Percentiles rank a stretch among this genome's conserved stretches.
phyloP scores from a whole-genome alignment of 148 eudicot genomes.

The Polygonum maritimum region DNA sequence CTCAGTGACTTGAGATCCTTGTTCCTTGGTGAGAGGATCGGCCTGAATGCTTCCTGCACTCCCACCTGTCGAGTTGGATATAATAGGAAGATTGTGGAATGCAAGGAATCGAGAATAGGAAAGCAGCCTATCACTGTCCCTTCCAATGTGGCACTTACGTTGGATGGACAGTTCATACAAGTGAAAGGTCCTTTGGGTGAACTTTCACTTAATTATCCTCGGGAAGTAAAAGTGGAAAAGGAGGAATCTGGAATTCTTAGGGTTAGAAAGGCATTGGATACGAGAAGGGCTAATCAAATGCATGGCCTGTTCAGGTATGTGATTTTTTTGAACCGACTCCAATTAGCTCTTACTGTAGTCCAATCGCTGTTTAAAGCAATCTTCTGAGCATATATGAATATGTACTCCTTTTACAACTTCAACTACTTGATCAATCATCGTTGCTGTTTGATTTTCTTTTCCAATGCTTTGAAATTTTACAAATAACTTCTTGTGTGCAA shows the following conservation, averaged over 20 bases:
- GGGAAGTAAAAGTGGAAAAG: conserved; percentile 60
- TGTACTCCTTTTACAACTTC: neutral
- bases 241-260: conserved; percentile 57
- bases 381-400: neutral
- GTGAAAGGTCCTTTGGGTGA: conserved; percentile 94
- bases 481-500: neutral
- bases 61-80: conserved; percentile 34
- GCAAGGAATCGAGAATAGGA: conserved; percentile 93
- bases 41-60: conserved; percentile 22
- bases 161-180: conserved; percentile 64
- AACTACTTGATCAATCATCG: neutral
- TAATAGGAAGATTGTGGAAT: conserved; percentile 45
- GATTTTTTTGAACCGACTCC: neutral
- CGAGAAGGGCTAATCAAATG: conserved; percentile 90
- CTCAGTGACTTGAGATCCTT: conserved; percentile 47
- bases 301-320: conserved; percentile 87
- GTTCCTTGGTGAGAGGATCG: conserved; percentile 46
- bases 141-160: conserved; percentile 56
- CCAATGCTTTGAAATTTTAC: neutral
- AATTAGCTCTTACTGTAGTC: neutral
- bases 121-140: conserved; percentile 84
- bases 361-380: neutral
- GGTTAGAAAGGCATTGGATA: conserved; percentile 68
- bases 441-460: neutral
- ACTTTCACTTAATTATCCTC: conserved; percentile 69